A percentile compares a stretch with the other conserved stretches of the same genome.
Evolutionary conservation across 2,329 filamentous ascomycete genomes (phyloP).

Genomic region (Tolypocladium inflatum): DNA sequence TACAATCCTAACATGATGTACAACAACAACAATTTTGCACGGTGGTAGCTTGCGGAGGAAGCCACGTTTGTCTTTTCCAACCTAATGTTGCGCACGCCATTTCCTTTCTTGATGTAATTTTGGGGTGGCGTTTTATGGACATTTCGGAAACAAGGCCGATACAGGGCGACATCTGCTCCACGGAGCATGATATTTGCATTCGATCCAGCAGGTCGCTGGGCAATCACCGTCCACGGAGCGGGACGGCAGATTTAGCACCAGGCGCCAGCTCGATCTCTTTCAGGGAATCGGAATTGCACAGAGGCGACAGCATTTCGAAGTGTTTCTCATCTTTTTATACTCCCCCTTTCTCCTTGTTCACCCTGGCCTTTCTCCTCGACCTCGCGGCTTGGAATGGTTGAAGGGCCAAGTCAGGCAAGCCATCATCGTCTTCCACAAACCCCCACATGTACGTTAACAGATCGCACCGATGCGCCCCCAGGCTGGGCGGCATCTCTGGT

Average conservation of each 20-base stretch:
- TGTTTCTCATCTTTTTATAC: slow-evolving; percentile 6
- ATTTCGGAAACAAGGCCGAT: slow-evolving; percentile 10
- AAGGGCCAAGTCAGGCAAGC: slow-evolving; percentile 47
- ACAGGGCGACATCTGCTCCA: slow-evolving; percentile 13
- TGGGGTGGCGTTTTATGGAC: slow-evolving; percentile 17
- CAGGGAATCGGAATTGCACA: slow-evolving; percentile 11
- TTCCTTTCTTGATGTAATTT: slow-evolving; percentile 9
- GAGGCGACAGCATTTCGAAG: slow-evolving; percentile 6
- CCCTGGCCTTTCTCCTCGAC: slow-evolving; percentile 5
- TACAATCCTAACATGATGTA: slow-evolving; percentile 87
- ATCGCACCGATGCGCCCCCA: slow-evolving; percentile 21
- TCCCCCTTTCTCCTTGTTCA: slow-evolving; percentile 6
- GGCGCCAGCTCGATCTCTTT: slow-evolving; percentile 18
- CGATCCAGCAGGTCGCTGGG: slow-evolving; percentile 20
- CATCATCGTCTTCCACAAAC: slow-evolving; percentile 60
- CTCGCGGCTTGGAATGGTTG: slow-evolving; percentile 4
- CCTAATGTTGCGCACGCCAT: slow-evolving; percentile 8
- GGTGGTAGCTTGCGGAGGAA: slow-evolving; percentile 44
- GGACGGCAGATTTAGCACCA: slow-evolving; percentile 17
- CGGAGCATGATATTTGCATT: slow-evolving; percentile 19
- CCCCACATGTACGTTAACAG: slow-evolving; percentile 57
- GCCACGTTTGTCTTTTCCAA: slow-evolving; percentile 12
- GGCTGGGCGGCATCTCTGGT: slow-evolving; percentile 24
- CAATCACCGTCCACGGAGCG: slow-evolving; percentile 15
- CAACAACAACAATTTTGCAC: slow-evolving; percentile 55